Conservation (phyloP, 1,284 basidiomycete species). For the Stereum hirsutum region DNA sequence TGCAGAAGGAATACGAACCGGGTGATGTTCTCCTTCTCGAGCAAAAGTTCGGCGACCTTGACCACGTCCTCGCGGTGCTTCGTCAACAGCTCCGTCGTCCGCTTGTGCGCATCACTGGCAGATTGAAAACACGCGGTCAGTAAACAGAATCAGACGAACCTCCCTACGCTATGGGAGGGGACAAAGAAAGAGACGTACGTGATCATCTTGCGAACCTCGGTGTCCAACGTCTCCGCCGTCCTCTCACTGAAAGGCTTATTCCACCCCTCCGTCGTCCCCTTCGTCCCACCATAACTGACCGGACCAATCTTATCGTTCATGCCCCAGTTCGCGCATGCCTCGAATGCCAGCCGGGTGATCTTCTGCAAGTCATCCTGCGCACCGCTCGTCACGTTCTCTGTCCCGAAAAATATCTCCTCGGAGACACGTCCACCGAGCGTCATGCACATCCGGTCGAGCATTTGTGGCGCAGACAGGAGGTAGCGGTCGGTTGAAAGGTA, state of each 20-base stretch:
- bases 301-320: slow-evolving; percentile 96
- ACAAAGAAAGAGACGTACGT: slow-evolving; percentile 33
- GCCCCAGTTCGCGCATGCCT: slow-evolving; percentile 90
- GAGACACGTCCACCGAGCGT: slow-evolving; percentile 97
- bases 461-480: slow-evolving; percentile 90
- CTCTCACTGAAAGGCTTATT: slow-evolving; percentile 98
- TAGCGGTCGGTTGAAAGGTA: slow-evolving; percentile 96
- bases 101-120: slow-evolving; percentile 74
- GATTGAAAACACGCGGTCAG: slow-evolving; percentile 3
- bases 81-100: slow-evolving; percentile 79
- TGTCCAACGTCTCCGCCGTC: slow-evolving; percentile 90
- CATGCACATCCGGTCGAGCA: slow-evolving; percentile 96
- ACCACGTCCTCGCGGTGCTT: slow-evolving; percentile 86
- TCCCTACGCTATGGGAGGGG: too few species aligned
- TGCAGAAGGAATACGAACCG: slow-evolving; percentile 38
- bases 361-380: slow-evolving; percentile 98
- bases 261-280: slow-evolving; percentile 81
- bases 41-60: slow-evolving; percentile 84
- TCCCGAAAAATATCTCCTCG: slow-evolving; percentile 96
- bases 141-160: neutral
- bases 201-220: slow-evolving; percentile 94
- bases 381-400: slow-evolving; percentile 92
- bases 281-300: slow-evolving; percentile 86
- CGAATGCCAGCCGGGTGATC: slow-evolving; percentile 97
- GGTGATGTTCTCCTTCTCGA: slow-evolving; percentile 94